A percentile compares a stretch with the other conserved stretches of the same genome.
phyloP scores from a whole-genome alignment of 2,329 filamentous ascomycete species.

The Colletotrichum somersetense region DNA sequence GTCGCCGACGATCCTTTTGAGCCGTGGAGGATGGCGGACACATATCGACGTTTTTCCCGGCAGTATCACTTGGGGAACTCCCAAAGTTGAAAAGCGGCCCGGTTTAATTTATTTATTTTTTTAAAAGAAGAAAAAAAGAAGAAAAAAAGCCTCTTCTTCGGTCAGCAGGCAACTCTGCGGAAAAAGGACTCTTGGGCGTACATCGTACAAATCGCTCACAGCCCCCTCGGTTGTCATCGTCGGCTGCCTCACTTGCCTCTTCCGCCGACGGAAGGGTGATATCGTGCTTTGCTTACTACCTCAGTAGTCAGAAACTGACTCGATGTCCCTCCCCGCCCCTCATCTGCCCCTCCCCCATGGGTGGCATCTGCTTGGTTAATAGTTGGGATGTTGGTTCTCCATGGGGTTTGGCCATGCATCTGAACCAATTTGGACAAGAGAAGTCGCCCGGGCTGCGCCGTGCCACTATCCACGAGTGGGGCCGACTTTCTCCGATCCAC shows the following conservation, averaged over 20 bases:
- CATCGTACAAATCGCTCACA: constrained; percentile 18
- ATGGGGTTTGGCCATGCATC: constrained; percentile 29
- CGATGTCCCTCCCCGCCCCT: neutral
- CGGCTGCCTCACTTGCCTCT: constrained; percentile 27
- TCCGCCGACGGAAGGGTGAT: neutral
- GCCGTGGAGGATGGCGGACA: neutral
- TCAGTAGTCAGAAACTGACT: neutral
- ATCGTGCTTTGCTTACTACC: constrained; percentile 16
- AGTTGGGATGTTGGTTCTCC: constrained; percentile 15
- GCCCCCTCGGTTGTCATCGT: neutral
- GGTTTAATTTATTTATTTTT: no score
- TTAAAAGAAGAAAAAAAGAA: no score
- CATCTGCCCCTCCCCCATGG: neutral
- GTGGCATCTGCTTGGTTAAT: constrained; percentile 1
- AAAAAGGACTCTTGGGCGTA: neutral
- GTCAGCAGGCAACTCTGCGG: constrained; percentile 8
- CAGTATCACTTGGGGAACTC: neutral
- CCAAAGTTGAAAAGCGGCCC: constrained; percentile 15
- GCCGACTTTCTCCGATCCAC: constrained; percentile 31
- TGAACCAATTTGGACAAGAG: constrained; percentile 13
- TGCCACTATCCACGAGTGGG: constrained; percentile 4
- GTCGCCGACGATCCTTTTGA: neutral
- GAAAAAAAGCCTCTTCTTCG: constrained; percentile 3
- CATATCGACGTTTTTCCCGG: neutral
- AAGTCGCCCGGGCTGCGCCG: constrained; percentile 21